Conservation (phyloP, 257 asterid species). For the Striga asiatica region DNA sequence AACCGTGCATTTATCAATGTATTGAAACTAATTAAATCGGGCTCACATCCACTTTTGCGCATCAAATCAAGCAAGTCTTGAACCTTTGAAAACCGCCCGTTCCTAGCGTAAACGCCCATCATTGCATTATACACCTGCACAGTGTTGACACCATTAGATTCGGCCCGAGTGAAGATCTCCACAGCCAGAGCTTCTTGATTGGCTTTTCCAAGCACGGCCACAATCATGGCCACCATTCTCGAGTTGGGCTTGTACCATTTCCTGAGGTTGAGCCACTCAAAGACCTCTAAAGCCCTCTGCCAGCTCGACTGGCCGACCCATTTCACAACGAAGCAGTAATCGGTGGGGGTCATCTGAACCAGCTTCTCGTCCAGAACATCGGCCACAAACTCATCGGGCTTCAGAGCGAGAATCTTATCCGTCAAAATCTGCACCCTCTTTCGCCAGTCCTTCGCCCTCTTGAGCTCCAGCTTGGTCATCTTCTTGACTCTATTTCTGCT, state of each 20-base stretch:
- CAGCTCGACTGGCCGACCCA: constrained; percentile 76
- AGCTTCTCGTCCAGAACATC: constrained; percentile 83
- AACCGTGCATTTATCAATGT: constrained; percentile 84
- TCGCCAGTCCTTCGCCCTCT: constrained; percentile 91
- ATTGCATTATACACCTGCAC: constrained; percentile 92
- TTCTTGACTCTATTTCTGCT: constrained; percentile 66
- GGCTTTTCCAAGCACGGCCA: constrained; percentile 83
- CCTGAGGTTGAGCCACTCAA: constrained; percentile 84
- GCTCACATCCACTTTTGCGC: constrained; percentile 75
- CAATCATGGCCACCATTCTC: constrained; percentile 77
- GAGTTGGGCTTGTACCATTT: constrained; percentile 84
- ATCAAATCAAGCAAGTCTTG: constrained; percentile 71
- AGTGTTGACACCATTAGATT: constrained; percentile 38
- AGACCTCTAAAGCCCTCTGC: constrained; percentile 92
- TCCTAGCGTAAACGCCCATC: constrained; percentile 96
- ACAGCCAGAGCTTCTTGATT: constrained; percentile 80
- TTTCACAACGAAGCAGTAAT: constrained; percentile 82
- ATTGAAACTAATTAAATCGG: constrained; percentile 90
- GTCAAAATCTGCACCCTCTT: constrained; percentile 70
- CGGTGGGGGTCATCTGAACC: constrained; percentile 97
- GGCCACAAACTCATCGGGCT: constrained; percentile 71
- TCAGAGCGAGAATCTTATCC: constrained; percentile 60
- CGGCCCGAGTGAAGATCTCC: constrained; percentile 68
- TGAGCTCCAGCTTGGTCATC: constrained; percentile 85
- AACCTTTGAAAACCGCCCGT: constrained; percentile 61